Evolutionary conservation across 2,329 filamentous ascomycete species (phyloP), one percentile per base, ranked within the genome.

Genomic region (Stromatinia cepivora): DNA sequence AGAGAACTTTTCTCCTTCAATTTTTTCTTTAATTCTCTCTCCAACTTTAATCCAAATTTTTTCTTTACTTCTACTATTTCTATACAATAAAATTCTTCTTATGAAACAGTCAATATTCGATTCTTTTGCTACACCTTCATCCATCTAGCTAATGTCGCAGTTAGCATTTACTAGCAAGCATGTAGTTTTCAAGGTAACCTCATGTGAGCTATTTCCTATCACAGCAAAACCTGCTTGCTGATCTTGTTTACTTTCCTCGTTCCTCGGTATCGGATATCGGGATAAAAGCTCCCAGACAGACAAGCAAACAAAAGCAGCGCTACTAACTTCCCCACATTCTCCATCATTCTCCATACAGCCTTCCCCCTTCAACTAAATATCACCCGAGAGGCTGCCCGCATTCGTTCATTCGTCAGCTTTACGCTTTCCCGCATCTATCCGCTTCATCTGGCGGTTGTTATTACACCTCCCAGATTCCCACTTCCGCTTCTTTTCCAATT

Each of bases 311-410:
- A 9, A 13, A 52, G 54, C n/a, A 42, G 42, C n/a, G 13, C 15
- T 28, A 58, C 17, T n/a, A 20, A 45, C 9, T 63, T 63, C 66
- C 66, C 66, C 66, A 45, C 66, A 68, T 68, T 48, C 66, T 28
- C 66, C 57, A 34, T 66, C 66, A 68, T 68, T 48, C 56, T 39
- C 66, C 57, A 34, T 66, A 46, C 56, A 45, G 6, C 56, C 34
- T 61, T 61, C 54, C 54, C 46, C 34, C 52, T 63, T 48, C 8
- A 36, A 42, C 36, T 9, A 36, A 39, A n/a, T 4, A 15, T 22
- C 34, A 39, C 39, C 39, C 6, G 48, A 39, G 58, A 28, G 39
- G 17, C 7, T 42, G 7, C 50, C 28, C 58, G 13, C 50, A 50
- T 64, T n/a, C 34, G 48, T 46, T 63, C 48, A 68, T 52, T 54